Evolutionary conservation across 345 rosid species (phyloP), one percentile per base, ranked within the genome.

Genomic region (Sisymbrium irio): DNA sequence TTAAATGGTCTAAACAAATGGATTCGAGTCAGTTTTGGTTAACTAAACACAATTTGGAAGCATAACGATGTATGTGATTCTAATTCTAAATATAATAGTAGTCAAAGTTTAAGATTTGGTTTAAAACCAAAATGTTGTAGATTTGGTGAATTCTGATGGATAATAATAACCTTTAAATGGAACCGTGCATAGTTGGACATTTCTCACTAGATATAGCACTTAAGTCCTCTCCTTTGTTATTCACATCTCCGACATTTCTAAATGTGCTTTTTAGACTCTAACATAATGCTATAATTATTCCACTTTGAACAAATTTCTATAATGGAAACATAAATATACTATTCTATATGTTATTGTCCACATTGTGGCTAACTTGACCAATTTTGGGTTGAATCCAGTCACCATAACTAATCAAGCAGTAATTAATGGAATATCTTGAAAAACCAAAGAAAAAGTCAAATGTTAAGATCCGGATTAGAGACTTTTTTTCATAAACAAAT

Each of bases 201-300:
- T 80, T 80, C 73, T 75, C 75, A 72, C 82, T 84, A 84, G 85
- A 75, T 79, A 66, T 69, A 55, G 67, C 85, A 82, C 83, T 73
- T n/a, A 51, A 46, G 50, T 51, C 62, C 30, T 58, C 25, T 69
- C 27, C 28, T 35, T 58, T 70, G 66, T 59, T 22, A 22, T 58
- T 45, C 37, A 33, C 45, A 33, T 20, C 46, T 70, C 57, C 66
- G 57, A 58, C 74, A 70, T 20, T 20, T 39, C 27, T 37, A 2
- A 53, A n/a, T 47, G 53, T 53, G 55, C 71, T 47, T 74, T 72
- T 59, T 59, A 67, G 67, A 74, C 50, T 66, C 72, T 67, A 63
- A 58, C 61, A 53, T 74, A 72, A 79, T 79, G 72, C 65, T 36
- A 15, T 35, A 18, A 58, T 58, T 7, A 58, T 58, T 36, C 9